A percentile compares a stretch with the other conserved stretches of the same genome.
Evolutionary conservation across 208 protist genomes (phyloP).

Genomic region (Crithidia thermophila): DNA sequence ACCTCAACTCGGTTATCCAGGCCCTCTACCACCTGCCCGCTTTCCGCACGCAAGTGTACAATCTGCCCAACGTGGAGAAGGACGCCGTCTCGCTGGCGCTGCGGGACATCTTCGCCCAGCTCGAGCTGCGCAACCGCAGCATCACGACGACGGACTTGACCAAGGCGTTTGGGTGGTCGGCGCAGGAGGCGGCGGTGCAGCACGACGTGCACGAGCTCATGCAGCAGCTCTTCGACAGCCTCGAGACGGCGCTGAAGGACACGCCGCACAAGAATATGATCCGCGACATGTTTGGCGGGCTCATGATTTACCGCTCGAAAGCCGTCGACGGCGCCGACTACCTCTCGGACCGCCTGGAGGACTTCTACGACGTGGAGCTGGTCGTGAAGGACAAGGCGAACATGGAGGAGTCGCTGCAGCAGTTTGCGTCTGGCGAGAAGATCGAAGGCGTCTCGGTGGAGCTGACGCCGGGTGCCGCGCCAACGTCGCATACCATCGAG

Average conservation of each 20-base stretch:
- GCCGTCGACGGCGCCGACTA: conserved; percentile 73
- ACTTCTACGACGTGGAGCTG: conserved; percentile 90
- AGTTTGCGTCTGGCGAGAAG: conserved; percentile 62
- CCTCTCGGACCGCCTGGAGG: conserved; percentile 66
- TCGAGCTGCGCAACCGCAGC: conserved; percentile 48
- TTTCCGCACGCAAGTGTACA: conserved; percentile 70
- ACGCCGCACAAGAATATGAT: conserved; percentile 75
- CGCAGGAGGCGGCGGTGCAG: conserved; percentile 66
- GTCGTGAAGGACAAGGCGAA: conserved; percentile 77
- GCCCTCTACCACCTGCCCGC: conserved; percentile 76
- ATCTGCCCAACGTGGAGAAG: conserved; percentile 20
- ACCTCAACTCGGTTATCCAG: conserved; percentile 92
- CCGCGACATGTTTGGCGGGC: conserved; percentile 75
- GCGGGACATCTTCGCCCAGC: conserved; percentile 69
- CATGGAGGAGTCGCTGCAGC: conserved; percentile 79
- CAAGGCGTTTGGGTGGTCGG: conserved; percentile 87
- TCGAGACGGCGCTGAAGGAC: conserved; percentile 79
- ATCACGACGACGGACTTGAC: conserved; percentile 86
- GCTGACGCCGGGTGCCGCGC: conserved; percentile 38
- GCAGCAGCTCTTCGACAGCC: conserved; percentile 84
- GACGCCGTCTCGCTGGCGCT: conserved; percentile 59
- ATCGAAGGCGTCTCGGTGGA: conserved; percentile 90
- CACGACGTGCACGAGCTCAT: conserved; percentile 92
- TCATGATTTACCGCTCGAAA: conserved; percentile 71
- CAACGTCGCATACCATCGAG: conserved; percentile 70